phyloP scores from a whole-genome alignment of 2,329 filamentous ascomycete species.

The Xylaria digitata region DNA sequence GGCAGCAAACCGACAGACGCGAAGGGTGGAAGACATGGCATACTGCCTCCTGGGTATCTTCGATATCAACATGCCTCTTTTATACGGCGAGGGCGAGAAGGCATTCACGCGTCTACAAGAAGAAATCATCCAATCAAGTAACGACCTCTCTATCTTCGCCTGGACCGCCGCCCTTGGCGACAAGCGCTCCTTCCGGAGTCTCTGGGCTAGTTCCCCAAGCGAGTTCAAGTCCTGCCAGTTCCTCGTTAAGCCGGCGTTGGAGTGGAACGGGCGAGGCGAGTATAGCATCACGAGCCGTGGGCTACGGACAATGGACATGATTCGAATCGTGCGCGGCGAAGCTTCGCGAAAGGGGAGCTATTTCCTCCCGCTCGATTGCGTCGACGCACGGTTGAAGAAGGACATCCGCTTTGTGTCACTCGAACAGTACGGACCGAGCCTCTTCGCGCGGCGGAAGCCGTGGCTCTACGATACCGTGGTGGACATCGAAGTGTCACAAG shows the following conservation, averaged over 20 bases:
- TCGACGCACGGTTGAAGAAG: slow-evolving; percentile 41
- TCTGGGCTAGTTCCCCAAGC: slow-evolving; percentile 41
- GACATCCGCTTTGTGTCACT: slow-evolving; percentile 41
- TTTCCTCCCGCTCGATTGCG: slow-evolving; percentile 43
- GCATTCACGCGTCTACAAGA: slow-evolving; percentile 43
- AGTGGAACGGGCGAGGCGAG: slow-evolving; percentile 43
- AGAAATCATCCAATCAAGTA: slow-evolving; percentile 41
- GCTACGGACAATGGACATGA: slow-evolving; percentile 41
- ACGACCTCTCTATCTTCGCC: slow-evolving; percentile 44
- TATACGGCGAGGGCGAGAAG: slow-evolving; percentile 46
- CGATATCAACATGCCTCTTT: slow-evolving; percentile 45
- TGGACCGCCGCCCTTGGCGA: slow-evolving; percentile 40
- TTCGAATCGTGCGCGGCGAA: slow-evolving; percentile 40
- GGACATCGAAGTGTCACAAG: slow-evolving; percentile 42
- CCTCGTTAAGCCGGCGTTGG: slow-evolving; percentile 41
- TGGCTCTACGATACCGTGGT: slow-evolving; percentile 39
- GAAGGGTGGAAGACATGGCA: slow-evolving; percentile 44
- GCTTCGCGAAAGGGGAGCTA: slow-evolving; percentile 39
- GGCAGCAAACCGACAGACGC: slow-evolving; percentile 43
- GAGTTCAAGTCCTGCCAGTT: slow-evolving; percentile 42
- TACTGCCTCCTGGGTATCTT: slow-evolving; percentile 48
- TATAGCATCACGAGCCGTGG: slow-evolving; percentile 43
- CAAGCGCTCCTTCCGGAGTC: slow-evolving; percentile 36
- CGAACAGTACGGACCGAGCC: slow-evolving; percentile 43
- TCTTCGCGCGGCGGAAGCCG: slow-evolving; percentile 42